Conservation (phyloP, 768 basidiomycete genomes). For the Antrodiella citrinella region DNA sequence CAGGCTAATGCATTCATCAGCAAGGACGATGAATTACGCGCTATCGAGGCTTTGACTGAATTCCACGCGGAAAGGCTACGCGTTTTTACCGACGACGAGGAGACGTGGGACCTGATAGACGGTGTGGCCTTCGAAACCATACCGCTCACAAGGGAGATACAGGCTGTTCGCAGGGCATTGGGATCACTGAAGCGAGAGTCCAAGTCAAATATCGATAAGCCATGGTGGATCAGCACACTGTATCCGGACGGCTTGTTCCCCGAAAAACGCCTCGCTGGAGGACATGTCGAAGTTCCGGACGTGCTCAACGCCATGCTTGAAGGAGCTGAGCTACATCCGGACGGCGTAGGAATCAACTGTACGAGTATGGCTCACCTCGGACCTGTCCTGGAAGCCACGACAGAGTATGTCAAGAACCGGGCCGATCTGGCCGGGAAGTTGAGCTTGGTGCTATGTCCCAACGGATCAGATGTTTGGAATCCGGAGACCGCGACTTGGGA, state of each 20-base stretch:
- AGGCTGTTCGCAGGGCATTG: slow-evolving; percentile 59
- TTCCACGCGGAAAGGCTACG: slow-evolving; percentile 61
- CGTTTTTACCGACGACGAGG: slow-evolving; percentile 39
- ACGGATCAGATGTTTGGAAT: slow-evolving; percentile 55
- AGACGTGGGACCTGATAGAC: slow-evolving; percentile 50
- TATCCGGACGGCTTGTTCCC: slow-evolving; percentile 45
- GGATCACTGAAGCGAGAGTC: slow-evolving; percentile 21
- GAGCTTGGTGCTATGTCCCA: slow-evolving; percentile 67
- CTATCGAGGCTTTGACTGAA: slow-evolving; percentile 42
- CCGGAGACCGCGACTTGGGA: slow-evolving; percentile 34
- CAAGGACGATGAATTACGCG: slow-evolving; percentile 25
- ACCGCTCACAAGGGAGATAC: slow-evolving; percentile 56
- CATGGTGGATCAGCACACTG: slow-evolving; percentile 71
- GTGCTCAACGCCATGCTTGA: slow-evolving; percentile 34
- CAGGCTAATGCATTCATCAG: slow-evolving; percentile 37
- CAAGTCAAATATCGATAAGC: slow-evolving; percentile 30
- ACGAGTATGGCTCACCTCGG: slow-evolving; percentile 41
- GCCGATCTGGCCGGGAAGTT: slow-evolving; percentile 21
- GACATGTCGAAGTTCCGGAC: slow-evolving; percentile 25
- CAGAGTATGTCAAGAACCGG: slow-evolving; percentile 6
- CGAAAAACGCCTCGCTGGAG: slow-evolving; percentile 25
- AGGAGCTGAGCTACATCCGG: slow-evolving; percentile 23
- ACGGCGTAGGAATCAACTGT: slow-evolving; percentile 71
- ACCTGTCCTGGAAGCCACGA: slow-evolving; percentile 31
- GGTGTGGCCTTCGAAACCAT: slow-evolving; percentile 74